Base-by-base conservation (phyloP, 306 rosid genomes). In the Pterocarpus santalinus region DNA sequence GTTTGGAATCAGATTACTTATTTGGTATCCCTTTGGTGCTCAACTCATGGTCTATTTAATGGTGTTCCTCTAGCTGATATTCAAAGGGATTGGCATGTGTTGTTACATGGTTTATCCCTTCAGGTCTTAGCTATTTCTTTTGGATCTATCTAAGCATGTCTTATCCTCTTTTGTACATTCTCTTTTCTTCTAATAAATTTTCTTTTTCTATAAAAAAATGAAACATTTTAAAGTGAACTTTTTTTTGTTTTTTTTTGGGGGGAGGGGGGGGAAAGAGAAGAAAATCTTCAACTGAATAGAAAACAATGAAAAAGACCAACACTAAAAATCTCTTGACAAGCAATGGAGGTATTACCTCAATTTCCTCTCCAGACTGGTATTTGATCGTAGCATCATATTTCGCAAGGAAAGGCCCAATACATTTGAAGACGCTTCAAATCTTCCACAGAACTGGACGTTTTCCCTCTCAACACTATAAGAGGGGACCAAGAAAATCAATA, bases 361-460 rank as follows among this genome's bases (percentile, higher is more conserved):
- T 85, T 88, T 93, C 78, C 96, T 82, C 69, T 93, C 97, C 44
- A 89, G 76, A 82, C 86, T 64, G 35, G 94, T 69, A 69, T 82
- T 75, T 53, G 98, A 85, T 64, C 97, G 91, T 82, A 91, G 82
- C 97, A 93, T 95, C 94, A 86, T 85, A 65, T 89, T 88, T 81
- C 93, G 88, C 88, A 90, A 83, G 67, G 95, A 85, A 83, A 85
- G 88, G 61, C 95, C 92, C 43, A 91, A 84, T 58, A 82, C 90
- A 89, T 90, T 93, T 69, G 93, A 87, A 69, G 91, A 60, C 2
- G 70, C 82, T 14, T 95, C 99, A 79, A 93, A 85, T 77, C 89
- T 89, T 81, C 87, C 87, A n/a, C 80, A 97, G 82, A 90, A 88
- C 72, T 85, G 93, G 75, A 89, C 88, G 75, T 72, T 86, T 49